Evolutionary conservation across 345 rosid genomes (phyloP).

Genomic region (Balakata baccata): DNA sequence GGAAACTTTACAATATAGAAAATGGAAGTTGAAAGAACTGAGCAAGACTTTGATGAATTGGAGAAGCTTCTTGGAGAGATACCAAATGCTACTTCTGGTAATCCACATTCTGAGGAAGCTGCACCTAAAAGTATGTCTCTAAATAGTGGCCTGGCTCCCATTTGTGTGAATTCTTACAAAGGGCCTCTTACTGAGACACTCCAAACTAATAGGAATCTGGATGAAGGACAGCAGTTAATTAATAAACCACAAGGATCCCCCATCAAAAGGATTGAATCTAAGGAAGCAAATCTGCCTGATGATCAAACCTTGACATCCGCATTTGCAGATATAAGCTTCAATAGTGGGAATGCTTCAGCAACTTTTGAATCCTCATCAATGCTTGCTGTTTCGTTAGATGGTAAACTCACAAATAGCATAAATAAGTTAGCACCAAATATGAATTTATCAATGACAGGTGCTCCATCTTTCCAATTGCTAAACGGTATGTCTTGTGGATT

Average conservation of each 20-base stretch:
- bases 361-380: conserved; percentile 28
- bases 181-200: conserved; percentile 31
- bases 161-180: conserved; percentile 39
- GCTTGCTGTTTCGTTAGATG: conserved; percentile 26
- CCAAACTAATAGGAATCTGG: conserved; percentile 29
- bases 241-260: conserved; percentile 30
- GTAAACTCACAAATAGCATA: conserved; percentile 28
- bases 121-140: conserved; percentile 26
- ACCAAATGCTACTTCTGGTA: conserved; percentile 67
- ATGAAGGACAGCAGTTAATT: conserved; percentile 21
- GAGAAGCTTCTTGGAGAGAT: conserved; percentile 80
- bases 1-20: conserved; percentile 9
- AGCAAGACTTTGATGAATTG: conserved; percentile 61
- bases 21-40: conserved; percentile 60
- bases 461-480: conserved; percentile 38
- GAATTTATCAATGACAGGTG: conserved; percentile 30
- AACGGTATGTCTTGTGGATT: conserved; percentile 32
- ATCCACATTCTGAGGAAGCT: conserved; percentile 41
- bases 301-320: conserved; percentile 55
- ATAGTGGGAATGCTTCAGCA: conserved; percentile 23
- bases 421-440: conserved; percentile 24
- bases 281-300: conserved; percentile 51
- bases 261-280: conserved; percentile 26
- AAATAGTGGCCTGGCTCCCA: conserved; percentile 26
- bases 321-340: conserved; percentile 43